A percentile compares a stretch with the other conserved stretches of the same genome.
Conservation (phyloP, 2,329 filamentous ascomycete genomes). For the Colletotrichum abscissum region DNA sequence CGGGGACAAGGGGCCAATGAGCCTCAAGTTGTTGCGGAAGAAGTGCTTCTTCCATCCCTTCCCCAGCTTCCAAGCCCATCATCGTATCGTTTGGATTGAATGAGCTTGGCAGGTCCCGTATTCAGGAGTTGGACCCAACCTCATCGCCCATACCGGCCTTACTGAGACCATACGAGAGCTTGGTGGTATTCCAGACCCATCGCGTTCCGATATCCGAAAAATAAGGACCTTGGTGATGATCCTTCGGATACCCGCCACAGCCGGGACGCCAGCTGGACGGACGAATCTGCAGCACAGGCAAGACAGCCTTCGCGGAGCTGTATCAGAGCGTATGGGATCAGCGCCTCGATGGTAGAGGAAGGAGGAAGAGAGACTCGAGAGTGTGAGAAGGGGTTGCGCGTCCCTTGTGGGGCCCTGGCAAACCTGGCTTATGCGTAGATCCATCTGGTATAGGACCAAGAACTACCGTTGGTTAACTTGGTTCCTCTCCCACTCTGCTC, state of each 20-base stretch:
- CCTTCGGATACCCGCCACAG: conserved; percentile 10
- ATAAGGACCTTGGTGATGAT: conserved; percentile 6
- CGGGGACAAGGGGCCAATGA: conserved; percentile 18
- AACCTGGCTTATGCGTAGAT: conserved; percentile 31
- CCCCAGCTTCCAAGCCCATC: conserved; percentile 28
- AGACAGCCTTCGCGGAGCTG: conserved; percentile 31
- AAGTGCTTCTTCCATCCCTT: conserved; percentile 31
- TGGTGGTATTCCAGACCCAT: conserved; percentile 1
- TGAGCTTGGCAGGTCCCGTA: conserved; percentile 22
- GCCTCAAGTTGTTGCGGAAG: conserved; percentile 11
- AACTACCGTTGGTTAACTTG: neutral
- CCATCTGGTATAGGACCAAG: conserved; percentile 18
- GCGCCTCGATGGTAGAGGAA: conserved; percentile 12
- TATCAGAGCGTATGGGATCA: conserved; percentile 36
- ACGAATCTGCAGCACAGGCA: conserved; percentile 19
- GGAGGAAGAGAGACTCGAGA: conserved; percentile 23
- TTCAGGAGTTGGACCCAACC: conserved; percentile 1
- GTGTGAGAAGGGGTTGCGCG: conserved; percentile 31
- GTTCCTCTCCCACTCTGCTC: neutral
- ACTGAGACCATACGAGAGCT: conserved; percentile 12
- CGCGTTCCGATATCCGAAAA: conserved; percentile 14
- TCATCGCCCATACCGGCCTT: neutral
- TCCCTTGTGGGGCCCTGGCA: conserved; percentile 33
- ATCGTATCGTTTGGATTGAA: conserved; percentile 35
- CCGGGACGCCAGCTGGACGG: conserved; percentile 16